Evolutionary conservation across 768 basidiomycete genomes (phyloP).

Genomic region (Neoboletus magnificus): DNA sequence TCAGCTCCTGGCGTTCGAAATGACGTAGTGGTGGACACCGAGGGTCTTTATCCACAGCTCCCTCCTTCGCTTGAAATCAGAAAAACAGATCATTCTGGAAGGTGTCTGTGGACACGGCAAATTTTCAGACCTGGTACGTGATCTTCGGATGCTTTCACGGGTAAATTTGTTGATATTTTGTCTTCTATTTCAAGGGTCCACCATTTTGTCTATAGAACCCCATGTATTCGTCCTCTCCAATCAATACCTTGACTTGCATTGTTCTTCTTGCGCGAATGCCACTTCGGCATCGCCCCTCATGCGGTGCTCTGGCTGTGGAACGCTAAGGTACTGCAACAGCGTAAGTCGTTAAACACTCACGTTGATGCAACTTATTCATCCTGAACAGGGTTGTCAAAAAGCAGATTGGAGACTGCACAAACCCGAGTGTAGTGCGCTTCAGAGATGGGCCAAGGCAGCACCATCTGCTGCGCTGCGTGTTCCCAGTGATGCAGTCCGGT

Average conservation of each 20-base stretch:
- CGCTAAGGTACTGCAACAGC: slow-evolving; percentile 69
- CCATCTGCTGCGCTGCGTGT: slow-evolving; percentile 45
- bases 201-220: slow-evolving; percentile 56
- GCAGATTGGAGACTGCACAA: slow-evolving; percentile 75
- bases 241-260: slow-evolving; percentile 55
- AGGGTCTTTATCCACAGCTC: slow-evolving; percentile 27
- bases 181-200: slow-evolving; percentile 44
- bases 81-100: slow-evolving; percentile 35
- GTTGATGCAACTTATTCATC: neutral
- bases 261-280: slow-evolving; percentile 61
- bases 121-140: slow-evolving; percentile 37
- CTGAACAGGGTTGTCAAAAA: slow-evolving; percentile 59
- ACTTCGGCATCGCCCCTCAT: slow-evolving; percentile 43
- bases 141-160: neutral
- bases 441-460: slow-evolving; percentile 50
- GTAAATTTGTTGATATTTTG: neutral
- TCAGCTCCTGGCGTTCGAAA: slow-evolving; percentile 2
- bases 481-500: slow-evolving; percentile 78
- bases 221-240: slow-evolving; percentile 65
- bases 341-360: slow-evolving; percentile 39
- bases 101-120: slow-evolving; percentile 44
- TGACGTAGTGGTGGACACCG: slow-evolving; percentile 2
- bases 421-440: slow-evolving; percentile 71
- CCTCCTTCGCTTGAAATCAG: slow-evolving; percentile 43
- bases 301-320: slow-evolving; percentile 72